Evolutionary conservation across 352 stramenopile species (phyloP), one percentile per base, ranked within the genome.

Genomic region (Phytophthora fragariae): DNA sequence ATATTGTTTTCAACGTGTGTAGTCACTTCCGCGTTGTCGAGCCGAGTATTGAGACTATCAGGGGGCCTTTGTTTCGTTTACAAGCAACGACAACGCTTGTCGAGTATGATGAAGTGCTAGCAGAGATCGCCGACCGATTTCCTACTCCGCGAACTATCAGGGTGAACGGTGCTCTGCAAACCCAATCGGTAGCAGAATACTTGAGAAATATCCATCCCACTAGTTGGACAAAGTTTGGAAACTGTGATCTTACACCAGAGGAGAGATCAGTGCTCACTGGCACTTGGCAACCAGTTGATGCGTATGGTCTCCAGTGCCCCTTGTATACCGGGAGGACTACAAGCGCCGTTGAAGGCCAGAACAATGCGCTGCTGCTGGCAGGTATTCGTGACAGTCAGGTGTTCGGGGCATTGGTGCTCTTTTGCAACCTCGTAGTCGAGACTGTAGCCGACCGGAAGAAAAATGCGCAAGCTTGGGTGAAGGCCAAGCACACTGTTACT

Each of bases 171-270:
- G 17, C 6, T 3, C 0, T 15, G 39, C 5, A 54, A 5, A 39
- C 11, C 5, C 62, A 69, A 27, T 49, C 52, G 0, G 41, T 24
- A 2, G 37, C 62, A 3, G 15, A 46, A 17, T 56, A 69, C 12
- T 69, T 69, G 17, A 39, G 53, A 9, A 19, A 14, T 1, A 68
- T 68, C 19, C 62, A 68, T 17, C 52, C 59, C 8, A 69, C 62
- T n/a, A 57, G 37, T 44, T 69, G 62, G 62, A 62, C 62, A 35
- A 61, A 52, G 11, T 57, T 69, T 49, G 62, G 53, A 1, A 69
- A 69, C 21, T 35, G 35, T 17, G 7, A 11, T 1, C 41, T 69
- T 5, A 57, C 37, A 9, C 21, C 14, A 8, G 53, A 69, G 1
- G 61, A 61, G 33, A 10, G 8, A 11, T 19, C 17, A 19, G 52